phyloP scores from a whole-genome alignment of 202 grass and related monocot genomes.

The Panicum virgatum region DNA sequence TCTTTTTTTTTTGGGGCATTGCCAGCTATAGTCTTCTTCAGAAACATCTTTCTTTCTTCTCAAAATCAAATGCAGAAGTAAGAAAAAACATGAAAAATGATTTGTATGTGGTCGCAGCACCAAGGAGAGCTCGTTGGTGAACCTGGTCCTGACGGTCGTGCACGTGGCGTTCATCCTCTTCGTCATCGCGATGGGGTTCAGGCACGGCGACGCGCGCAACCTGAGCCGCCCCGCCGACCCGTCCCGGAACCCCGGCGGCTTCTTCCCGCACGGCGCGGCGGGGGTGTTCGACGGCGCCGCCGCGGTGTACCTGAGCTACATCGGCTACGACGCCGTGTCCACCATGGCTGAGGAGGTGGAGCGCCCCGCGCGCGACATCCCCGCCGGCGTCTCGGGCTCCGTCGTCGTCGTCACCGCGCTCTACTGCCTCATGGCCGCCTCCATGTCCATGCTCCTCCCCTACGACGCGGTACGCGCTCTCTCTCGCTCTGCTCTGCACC shows the following conservation, averaged over 20 bases:
- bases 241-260: conserved; percentile 48
- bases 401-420: conserved; percentile 75
- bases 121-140: conserved; percentile 87
- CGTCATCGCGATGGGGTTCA: conserved; percentile 83
- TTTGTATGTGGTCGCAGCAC: conserved; percentile 42
- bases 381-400: conserved; percentile 78
- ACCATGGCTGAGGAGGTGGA: conserved; percentile 98
- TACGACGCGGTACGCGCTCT: conserved; percentile 69
- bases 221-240: conserved; percentile 58
- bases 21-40: not conserved
- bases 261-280: conserved; percentile 69
- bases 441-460: conserved; percentile 92
- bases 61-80: not conserved
- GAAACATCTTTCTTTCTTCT: not conserved
- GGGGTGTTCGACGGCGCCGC: conserved; percentile 82
- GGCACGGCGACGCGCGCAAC: conserved; percentile 60
- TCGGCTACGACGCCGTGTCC: conserved; percentile 97
- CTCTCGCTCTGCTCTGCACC: not conserved
- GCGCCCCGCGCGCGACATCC: conserved; percentile 70
- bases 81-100: not conserved
- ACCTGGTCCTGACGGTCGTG: conserved; percentile 69
- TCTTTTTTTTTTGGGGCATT: not conserved
- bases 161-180: conserved; percentile 90
- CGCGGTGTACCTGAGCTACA: conserved; percentile 93
- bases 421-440: conserved; percentile 96